Conservation (phyloP, 2,329 filamentous ascomycete genomes). For the Coniochaeta sp. region DNA sequence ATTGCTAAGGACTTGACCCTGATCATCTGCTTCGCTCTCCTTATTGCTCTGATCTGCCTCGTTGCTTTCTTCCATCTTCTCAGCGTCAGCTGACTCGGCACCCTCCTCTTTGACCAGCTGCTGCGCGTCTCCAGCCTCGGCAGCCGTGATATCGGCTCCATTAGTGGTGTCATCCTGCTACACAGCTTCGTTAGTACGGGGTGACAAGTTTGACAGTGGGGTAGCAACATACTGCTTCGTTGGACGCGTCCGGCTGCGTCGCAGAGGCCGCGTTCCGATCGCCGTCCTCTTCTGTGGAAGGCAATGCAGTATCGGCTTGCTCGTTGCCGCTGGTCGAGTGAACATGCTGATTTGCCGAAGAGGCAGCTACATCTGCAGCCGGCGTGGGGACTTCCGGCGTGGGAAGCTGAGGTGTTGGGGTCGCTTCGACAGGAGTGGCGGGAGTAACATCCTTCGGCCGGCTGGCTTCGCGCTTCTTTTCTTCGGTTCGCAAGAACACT, state of each 20-base stretch:
- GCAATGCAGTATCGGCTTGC: not conserved
- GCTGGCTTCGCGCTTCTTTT: conserved; percentile 75
- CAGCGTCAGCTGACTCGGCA: conserved; percentile 15
- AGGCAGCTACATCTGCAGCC: not conserved
- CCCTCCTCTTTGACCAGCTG: not conserved
- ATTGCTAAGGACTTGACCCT: conserved; percentile 13
- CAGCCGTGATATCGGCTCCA: not conserved
- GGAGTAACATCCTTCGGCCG: conserved; percentile 40
- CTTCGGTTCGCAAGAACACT: conserved; percentile 82
- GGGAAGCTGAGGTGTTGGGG: conserved; percentile 11
- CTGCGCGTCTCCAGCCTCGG: conserved; percentile 5
- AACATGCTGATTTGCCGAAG: not conserved
- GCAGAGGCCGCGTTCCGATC: conserved; percentile 5
- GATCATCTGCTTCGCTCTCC: conserved; percentile 21
- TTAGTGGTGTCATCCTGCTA: not conserved
- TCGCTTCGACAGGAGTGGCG: conserved; percentile 33
- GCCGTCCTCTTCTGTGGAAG: not conserved
- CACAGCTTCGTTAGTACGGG: conserved; percentile 2
- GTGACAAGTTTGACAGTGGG: not conserved
- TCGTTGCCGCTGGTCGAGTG: not conserved
- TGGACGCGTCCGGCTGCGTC: conserved; percentile 4
- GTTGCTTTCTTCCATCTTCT: conserved; percentile 17
- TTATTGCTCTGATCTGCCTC: conserved; percentile 20
- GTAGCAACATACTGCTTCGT: not conserved
- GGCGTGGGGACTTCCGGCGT: not conserved